Percentiles rank a stretch among this genome's conserved stretches.
phyloP scores from a whole-genome alignment of 2,329 filamentous ascomycete species.

The Venturia pyrina region DNA sequence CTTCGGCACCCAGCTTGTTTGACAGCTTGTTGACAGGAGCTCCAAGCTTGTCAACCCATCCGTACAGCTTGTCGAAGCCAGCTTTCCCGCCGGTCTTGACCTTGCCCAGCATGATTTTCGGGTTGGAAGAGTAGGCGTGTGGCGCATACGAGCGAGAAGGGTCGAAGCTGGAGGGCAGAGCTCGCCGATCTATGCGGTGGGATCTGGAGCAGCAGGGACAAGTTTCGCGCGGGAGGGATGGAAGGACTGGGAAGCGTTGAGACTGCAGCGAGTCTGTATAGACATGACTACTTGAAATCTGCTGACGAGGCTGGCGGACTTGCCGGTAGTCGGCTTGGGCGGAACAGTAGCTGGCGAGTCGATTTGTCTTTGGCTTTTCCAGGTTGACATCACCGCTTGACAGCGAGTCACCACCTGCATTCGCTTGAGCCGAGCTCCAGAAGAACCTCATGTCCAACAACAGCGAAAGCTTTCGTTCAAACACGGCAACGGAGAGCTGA shows the following conservation, averaged over 20 bases:
- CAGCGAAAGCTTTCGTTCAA: background rate
- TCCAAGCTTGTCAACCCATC: conserved; percentile 57
- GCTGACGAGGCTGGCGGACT: background rate
- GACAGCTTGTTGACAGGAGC: conserved; percentile 70
- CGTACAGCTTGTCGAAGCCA: conserved; percentile 66
- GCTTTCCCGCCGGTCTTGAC: conserved; percentile 49
- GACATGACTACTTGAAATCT: background rate
- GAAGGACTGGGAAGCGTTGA: background rate
- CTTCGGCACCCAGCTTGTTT: conserved; percentile 71
- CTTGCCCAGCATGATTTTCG: conserved; percentile 38
- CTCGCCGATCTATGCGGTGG: background rate
- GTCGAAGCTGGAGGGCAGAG: background rate
- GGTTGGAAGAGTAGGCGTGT: background rate
- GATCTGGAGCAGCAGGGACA: background rate
- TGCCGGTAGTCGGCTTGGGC: background rate
- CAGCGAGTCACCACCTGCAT: background rate
- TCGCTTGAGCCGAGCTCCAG: background rate
- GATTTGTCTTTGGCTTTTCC: background rate
- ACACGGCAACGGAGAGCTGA: background rate
- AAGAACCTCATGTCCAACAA: background rate
- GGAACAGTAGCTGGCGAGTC: background rate
- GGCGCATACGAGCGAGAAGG: background rate
- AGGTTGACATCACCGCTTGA: background rate
- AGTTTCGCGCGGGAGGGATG: background rate
- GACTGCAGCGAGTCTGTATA: conserved; percentile 1